A percentile compares a stretch with the other conserved stretches of the same genome.
Evolutionary conservation across 169 alveolate genomes (phyloP).

Genomic region (Miamiensis avidus): DNA sequence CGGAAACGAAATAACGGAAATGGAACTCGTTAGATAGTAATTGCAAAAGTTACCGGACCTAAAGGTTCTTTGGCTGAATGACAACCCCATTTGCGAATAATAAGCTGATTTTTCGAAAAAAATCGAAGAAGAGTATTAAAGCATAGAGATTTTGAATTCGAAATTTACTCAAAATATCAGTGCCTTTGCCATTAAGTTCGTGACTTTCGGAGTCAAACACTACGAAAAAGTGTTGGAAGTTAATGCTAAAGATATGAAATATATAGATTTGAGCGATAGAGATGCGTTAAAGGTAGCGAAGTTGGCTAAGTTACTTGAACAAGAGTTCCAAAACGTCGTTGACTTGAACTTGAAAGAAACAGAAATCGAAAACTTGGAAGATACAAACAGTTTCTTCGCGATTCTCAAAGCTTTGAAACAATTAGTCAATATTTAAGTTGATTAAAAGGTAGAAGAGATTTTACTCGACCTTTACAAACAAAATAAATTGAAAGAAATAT

Average conservation of each 20-base stretch:
- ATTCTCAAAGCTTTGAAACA: slow-evolving; percentile 33
- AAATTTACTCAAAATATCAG: slow-evolving; percentile 72
- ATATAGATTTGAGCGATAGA: slow-evolving; percentile 73
- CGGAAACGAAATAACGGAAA: slow-evolving; percentile 60
- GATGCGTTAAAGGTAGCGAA: slow-evolving; percentile 51
- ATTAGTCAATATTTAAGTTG: slow-evolving; percentile 48
- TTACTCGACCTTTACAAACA: slow-evolving; percentile 40
- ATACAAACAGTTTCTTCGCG: slow-evolving; percentile 33
- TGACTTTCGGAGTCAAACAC: slow-evolving; percentile 38
- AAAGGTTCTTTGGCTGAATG: slow-evolving; percentile 78
- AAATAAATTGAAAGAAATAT: slow-evolving; percentile 20
- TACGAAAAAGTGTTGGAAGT: slow-evolving; percentile 36
- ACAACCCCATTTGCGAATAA: slow-evolving; percentile 73
- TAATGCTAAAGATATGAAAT: slow-evolving; percentile 46
- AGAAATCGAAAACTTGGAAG: slow-evolving; percentile 35
- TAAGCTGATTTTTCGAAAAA: slow-evolving; percentile 56
- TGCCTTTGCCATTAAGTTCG: slow-evolving; percentile 68
- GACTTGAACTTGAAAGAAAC: slow-evolving; percentile 55
- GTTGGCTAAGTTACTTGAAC: slow-evolving; percentile 41
- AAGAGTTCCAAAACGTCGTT: slow-evolving; percentile 41
- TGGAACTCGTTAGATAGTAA: slow-evolving; percentile 50
- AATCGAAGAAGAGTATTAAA: slow-evolving; percentile 64
- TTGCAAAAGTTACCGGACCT: slow-evolving; percentile 52
- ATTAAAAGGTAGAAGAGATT: slow-evolving; percentile 48
- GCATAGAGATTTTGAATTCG: slow-evolving; percentile 74